Percentiles rank a stretch among this genome's conserved stretches.
Conservation (phyloP, 2,329 filamentous ascomycete genomes). For the Botryosphaeria agaves region DNA sequence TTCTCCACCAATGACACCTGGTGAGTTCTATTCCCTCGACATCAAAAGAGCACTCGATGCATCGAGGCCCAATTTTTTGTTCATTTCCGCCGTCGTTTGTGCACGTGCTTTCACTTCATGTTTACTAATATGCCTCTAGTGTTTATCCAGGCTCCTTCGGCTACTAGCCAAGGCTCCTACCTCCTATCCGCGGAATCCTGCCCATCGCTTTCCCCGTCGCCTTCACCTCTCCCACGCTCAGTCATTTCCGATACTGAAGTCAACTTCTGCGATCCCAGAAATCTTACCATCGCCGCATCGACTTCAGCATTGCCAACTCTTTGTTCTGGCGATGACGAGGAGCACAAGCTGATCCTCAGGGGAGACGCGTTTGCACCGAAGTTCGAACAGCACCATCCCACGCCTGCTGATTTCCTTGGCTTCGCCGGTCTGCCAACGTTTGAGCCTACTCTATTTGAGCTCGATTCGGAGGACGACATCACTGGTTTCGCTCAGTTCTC, state of each 20-base stretch:
- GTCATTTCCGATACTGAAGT: constrained; percentile 53
- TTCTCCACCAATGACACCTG: constrained; percentile 79
- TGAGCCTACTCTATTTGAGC: constrained; percentile 73
- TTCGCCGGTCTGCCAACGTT: constrained; percentile 52
- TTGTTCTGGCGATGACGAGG: constrained; percentile 33
- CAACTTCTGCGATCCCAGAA: constrained; percentile 82
- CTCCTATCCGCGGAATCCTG: constrained; percentile 56
- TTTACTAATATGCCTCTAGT: too few species aligned
- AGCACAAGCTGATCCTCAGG: constrained; percentile 27
- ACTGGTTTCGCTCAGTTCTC: constrained; percentile 57
- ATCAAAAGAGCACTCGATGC: constrained; percentile 1
- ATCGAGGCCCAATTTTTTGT: too few species aligned
- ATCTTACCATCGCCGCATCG: constrained; percentile 53
- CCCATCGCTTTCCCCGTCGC: constrained; percentile 76
- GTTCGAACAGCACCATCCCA: constrained; percentile 20
- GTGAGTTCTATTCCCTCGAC: constrained; percentile 37
- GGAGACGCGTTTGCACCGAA: constrained; percentile 19
- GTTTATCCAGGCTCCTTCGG: constrained; percentile 49
- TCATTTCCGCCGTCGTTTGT: too few species aligned
- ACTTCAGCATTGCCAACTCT: constrained; percentile 39
- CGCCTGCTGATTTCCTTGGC: constrained; percentile 26
- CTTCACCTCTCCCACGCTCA: constrained; percentile 58
- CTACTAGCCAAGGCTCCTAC: constrained; percentile 41
- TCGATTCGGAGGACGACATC: constrained; percentile 85
- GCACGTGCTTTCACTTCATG: too few species aligned